Base-by-base conservation (phyloP, 2,329 filamentous ascomycete genomes). In the Fusarium globosum region DNA sequence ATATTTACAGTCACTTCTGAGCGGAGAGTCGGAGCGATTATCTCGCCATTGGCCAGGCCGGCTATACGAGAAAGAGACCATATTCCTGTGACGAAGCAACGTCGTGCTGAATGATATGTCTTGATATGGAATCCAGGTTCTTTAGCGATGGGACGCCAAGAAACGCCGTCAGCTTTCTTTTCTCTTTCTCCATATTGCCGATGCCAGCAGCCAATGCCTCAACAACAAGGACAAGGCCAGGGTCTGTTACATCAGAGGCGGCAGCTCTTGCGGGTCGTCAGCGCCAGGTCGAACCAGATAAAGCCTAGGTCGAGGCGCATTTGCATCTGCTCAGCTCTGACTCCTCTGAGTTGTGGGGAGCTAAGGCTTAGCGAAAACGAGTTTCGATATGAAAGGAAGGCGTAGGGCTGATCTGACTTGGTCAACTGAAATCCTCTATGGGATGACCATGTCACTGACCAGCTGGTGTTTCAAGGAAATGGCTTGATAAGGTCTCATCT, bases 231-330 rank as follows among this genome's bases (percentile, higher is more conserved):
- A 41, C 51, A 64, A 46, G 23, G 28, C 35, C 23, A 55, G 35
- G 52, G 36, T 23, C 56, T 51, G 26, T 69, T 33, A 23, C 59
- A 69, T 69, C 69, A 69, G 69, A 57, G 41, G 65, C 51, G 23
- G 28, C 41, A 41, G 52, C 41, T 56, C 43, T 43, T 52, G 60
- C 60, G 51, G 57, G 63, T 18, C 26, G 42, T 23, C 48, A 64
- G 71, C 71, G 71, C 67, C 23, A 18, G 28, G 45, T 73, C 15
- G 23, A 21, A 41, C 71, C 67, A 28, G 20, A 68, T 68, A 26
- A 26, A 66, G 71, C 55, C 36, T 73, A 73, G 71, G n/a, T 42
- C 38, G 66, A 70, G 68, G 66, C 68, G 53, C 66, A 70, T 55
- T 69, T 66, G 35, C 42, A 49, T 36, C 41, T 49, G 52, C 51